A percentile compares a stretch with the other conserved stretches of the same genome.
Conservation (phyloP, 495 filamentous ascomycete genomes). For the Glarea lozoyensis region DNA sequence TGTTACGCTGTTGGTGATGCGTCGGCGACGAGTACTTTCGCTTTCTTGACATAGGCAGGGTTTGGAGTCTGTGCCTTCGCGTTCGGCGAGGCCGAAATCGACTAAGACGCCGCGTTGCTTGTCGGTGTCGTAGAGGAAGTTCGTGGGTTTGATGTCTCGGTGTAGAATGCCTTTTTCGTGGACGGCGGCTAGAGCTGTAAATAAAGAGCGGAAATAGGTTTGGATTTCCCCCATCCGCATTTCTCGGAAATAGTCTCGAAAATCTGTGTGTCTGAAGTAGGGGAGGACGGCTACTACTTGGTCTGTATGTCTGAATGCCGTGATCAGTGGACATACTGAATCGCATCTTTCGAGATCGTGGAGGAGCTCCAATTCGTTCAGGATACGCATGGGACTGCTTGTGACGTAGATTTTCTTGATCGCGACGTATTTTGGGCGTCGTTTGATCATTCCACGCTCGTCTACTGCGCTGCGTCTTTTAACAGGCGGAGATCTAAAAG, state of each 20-base stretch:
- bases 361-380: conserved; percentile 96
- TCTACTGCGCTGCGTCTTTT: conserved; percentile 30
- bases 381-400: conserved; percentile 81
- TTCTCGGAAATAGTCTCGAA: conserved; percentile 86
- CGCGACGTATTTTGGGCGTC: conserved; percentile 70
- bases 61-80: conserved; percentile 63
- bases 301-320: conserved; percentile 85
- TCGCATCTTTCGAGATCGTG: conserved; percentile 75
- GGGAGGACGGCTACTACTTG: conserved; percentile 93
- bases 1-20: conserved; percentile 31
- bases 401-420: conserved; percentile 99
- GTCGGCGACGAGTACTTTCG: conserved; percentile 24
- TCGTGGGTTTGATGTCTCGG: conserved; percentile 98
- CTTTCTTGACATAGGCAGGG: conserved; percentile 61
- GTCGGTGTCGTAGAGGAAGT: conserved; percentile 89
- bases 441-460: conserved; percentile 22
- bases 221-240: conserved; percentile 79
- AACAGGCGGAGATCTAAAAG: conserved; percentile 51
- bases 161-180: conserved; percentile 81
- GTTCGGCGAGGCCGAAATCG: conserved; percentile 91
- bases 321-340: conserved; percentile 90
- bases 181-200: conserved; percentile 74
- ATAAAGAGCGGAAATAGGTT: conserved; percentile 81
- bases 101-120: conserved; percentile 81
- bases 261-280: conserved; percentile 92